Evolutionary conservation across 1,139 yeast species (phyloP), one percentile per base, ranked within the genome.

Genomic region (Geotrichum citri-aurantii): DNA sequence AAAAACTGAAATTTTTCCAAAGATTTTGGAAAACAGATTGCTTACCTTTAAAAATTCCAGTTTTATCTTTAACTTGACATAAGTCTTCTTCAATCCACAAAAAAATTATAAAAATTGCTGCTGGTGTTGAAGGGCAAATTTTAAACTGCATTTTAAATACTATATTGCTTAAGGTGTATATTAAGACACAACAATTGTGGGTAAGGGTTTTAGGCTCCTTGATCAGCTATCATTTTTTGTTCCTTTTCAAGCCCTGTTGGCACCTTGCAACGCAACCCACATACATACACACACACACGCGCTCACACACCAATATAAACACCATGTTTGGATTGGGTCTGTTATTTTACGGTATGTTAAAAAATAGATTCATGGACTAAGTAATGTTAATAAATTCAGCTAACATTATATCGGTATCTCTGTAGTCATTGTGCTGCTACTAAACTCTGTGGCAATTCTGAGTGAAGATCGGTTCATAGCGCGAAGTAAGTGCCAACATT

Each of bases 381-480:
- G 33, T 37, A n/a, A 12, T 10, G 8, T 21, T 49, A 12, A 21
- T 46, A 46, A 37, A 51, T 31, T 54, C 21, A 19, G 4, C 14
- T 23, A 8, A 19, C 33, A 23, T 51, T 49, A 37, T 42, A 19
- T 48, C 8, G 46, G 29, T 19, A n/a, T 21, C 27, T 17, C 29
- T 51, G 37, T 49, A 62, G 71, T 67, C 69, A 86, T 83, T 57
- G 77, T 88, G 46, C 77, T 89, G 61, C 73, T 86, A 60, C 81
- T 88, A 57, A 89, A 89, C 70, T 83, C 93, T 0, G 81, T 88
- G 31, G 95, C 96, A 0, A 86, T 89, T 50, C 77, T 89, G 54
- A 86, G 88, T 66, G 96, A 89, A 68, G 95, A 89, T 70, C 76
- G 96, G 61, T 89, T 89, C 69, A 76, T 89, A 59, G 85, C 86